phyloP scores from a whole-genome alignment of 1,139 yeast genomes.

The Barnettozyma hawaiiensis region DNA sequence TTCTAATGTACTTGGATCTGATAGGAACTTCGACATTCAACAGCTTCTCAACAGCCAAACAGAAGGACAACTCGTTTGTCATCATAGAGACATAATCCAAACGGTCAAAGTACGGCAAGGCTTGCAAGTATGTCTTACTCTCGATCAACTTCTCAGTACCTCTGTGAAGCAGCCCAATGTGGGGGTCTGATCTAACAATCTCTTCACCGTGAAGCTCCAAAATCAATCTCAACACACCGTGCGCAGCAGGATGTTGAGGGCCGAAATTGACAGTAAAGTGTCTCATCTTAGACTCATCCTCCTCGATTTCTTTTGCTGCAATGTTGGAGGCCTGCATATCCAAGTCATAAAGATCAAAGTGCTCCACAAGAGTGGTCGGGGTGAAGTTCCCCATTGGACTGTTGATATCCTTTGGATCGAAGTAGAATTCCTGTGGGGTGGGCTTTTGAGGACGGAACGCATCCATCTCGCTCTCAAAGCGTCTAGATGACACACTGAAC shows the following conservation, averaged over 20 bases:
- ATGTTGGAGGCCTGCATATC: constrained; percentile 16
- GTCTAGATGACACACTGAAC: constrained; percentile 6
- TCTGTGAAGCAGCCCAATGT: constrained; percentile 80
- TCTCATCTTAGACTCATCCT: constrained; percentile 50
- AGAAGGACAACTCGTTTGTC: constrained; percentile 86
- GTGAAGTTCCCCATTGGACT: constrained; percentile 35
- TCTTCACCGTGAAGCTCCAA: constrained; percentile 87
- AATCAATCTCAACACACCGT: constrained; percentile 84
- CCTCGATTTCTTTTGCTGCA: constrained; percentile 14
- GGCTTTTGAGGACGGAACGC: constrained; percentile 13
- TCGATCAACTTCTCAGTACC: constrained; percentile 89
- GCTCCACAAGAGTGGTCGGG: constrained; percentile 23
- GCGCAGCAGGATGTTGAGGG: constrained; percentile 95
- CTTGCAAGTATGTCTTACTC: constrained; percentile 78
- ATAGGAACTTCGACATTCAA: constrained; percentile 81
- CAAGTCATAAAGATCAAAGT: constrained; percentile 17
- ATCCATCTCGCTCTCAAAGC: constrained; percentile 12
- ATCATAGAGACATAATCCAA: constrained; percentile 88
- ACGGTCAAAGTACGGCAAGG: constrained; percentile 84
- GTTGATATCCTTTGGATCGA: constrained; percentile 18
- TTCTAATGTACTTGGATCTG: constrained; percentile 80
- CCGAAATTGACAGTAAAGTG: constrained; percentile 89
- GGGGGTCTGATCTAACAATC: constrained; percentile 82
- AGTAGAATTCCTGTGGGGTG: constrained; percentile 8
- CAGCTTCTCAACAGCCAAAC: constrained; percentile 80